A percentile compares a stretch with the other conserved stretches of the same genome.
Conservation (phyloP, 2,329 filamentous ascomycete species). For the Claviceps capensis region DNA sequence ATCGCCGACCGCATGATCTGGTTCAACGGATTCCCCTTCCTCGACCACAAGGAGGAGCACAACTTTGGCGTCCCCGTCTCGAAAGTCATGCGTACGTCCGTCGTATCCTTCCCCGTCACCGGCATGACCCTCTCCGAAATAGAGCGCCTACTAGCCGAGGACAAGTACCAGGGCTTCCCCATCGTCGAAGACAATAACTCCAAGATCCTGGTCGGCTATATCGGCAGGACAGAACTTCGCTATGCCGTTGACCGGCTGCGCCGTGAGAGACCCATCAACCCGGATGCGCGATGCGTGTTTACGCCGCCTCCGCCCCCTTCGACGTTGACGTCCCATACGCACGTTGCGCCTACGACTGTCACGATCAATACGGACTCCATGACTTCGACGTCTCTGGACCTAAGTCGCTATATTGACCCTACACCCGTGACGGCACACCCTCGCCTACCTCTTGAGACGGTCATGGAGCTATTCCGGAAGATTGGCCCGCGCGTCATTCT, state of each 20-base stretch:
- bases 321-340: slow-evolving; percentile 17
- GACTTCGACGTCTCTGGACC: slow-evolving; percentile 52
- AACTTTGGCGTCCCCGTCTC: slow-evolving; percentile 92
- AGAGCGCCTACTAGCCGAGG: slow-evolving; percentile 61
- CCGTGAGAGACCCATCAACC: slow-evolving; percentile 51
- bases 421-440: slow-evolving; percentile 88
- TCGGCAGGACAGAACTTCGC: slow-evolving; percentile 79
- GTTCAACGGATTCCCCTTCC: slow-evolving; percentile 93
- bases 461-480: slow-evolving; percentile 98
- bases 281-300: slow-evolving; percentile 63
- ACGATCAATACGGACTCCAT: slow-evolving; percentile 45
- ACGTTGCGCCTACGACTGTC: slow-evolving; percentile 29
- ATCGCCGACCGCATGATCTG: slow-evolving; percentile 98
- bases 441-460: slow-evolving; percentile 80
- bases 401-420: slow-evolving; percentile 75
- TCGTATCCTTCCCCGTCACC: slow-evolving; percentile 58
- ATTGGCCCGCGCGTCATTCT: slow-evolving; percentile 89
- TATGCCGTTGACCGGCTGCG: slow-evolving; percentile 79
- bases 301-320: slow-evolving; percentile 25
- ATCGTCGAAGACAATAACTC: slow-evolving; percentile 62
- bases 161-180: slow-evolving; percentile 84
- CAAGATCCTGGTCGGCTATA: slow-evolving; percentile 74
- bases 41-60: slow-evolving; percentile 96
- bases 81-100: slow-evolving; percentile 69
- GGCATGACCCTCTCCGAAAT: slow-evolving; percentile 66